Conservation (phyloP, 2,329 filamentous ascomycete species). For the Fonsecaea pedrosoi region DNA sequence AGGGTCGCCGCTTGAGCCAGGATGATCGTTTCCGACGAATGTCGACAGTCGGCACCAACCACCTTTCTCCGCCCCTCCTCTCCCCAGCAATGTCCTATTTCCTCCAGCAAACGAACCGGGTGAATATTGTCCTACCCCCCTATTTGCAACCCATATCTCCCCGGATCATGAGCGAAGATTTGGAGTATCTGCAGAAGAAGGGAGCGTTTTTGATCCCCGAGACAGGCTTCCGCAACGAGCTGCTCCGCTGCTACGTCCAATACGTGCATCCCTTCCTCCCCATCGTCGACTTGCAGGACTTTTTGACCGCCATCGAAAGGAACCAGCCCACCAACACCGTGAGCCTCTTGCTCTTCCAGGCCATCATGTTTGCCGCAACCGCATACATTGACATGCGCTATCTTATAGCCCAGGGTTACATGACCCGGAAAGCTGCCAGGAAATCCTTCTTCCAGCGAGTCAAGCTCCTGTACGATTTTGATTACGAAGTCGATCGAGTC, state of each 20-base stretch:
- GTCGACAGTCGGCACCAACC: constrained; percentile 50
- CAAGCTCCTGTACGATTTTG: constrained; percentile 88
- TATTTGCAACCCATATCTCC: constrained; percentile 82
- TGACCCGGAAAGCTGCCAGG: constrained; percentile 77
- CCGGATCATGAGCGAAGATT: constrained; percentile 79
- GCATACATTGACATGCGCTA: constrained; percentile 84
- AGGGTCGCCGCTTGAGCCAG: constrained; percentile 52
- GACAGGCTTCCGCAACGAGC: constrained; percentile 73
- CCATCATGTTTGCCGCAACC: constrained; percentile 91
- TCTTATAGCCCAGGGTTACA: constrained; percentile 77
- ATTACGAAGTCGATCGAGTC: constrained; percentile 90
- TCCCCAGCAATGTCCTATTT: constrained; percentile 44
- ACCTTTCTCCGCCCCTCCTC: constrained; percentile 49
- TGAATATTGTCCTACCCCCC: constrained; percentile 59
- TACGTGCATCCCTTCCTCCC: constrained; percentile 96
- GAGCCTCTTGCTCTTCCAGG: constrained; percentile 88
- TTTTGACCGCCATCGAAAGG: constrained; percentile 63
- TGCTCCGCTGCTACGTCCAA: constrained; percentile 82
- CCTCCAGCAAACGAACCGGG: constrained; percentile 58
- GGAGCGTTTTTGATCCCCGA: constrained; percentile 81
- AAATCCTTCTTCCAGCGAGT: constrained; percentile 87
- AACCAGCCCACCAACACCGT: constrained; percentile 74
- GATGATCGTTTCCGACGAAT: constrained; percentile 55
- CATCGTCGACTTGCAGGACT: constrained; percentile 71
- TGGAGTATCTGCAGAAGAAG: constrained; percentile 82